Base-by-base conservation (phyloP, 2,329 filamentous ascomycete genomes). In the Botrytis galanthina region DNA sequence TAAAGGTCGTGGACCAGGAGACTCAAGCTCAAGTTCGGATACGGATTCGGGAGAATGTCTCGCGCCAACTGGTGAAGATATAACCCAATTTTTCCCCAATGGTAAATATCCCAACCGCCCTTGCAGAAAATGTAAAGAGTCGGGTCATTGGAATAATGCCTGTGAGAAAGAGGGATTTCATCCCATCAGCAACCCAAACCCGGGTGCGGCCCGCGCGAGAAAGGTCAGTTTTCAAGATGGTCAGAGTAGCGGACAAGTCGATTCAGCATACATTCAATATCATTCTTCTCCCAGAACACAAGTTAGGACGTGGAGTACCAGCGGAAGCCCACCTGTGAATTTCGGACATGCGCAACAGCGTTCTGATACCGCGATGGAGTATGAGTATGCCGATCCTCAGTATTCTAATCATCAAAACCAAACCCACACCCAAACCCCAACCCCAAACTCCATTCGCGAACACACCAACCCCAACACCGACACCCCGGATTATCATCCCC, bases 121-220 rank as follows among this genome's bases (percentile, higher is more conserved):
- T 16, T 73, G 71, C n/a, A 48, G 35, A 4, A 46, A 14, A 29
- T 73, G 66, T 14, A 22, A 16, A 10, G 1, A 16, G 4, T 3
- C 10, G 5, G 71, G 66, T 18, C 71, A 73, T 39, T 73, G 71
- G 71, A 51, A 70, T 35, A 29, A 39, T 37, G 66, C 44, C 3
- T 73, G 71, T 63, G n/a, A 62, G 46, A 61, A 35, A 8, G 54
- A 59, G 0, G 71, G 71, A 0, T 73, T 73, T 18, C 20, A 70
- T 62, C 42, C 71, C 0, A 20, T 69, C 18, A n/a, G 3, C 3
- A 70, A 73, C 10, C 64, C 71, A 1, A 73, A 73, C 20, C 71
- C 70, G 39, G 35, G 35, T 18, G 35, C 14, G 16, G n/a, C 22
- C 7, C 42, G 20, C 5, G 35, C 7, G 1, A 42, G 29, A 4